These are phyloP conservation scores for Gossypium davidsonii DNA, from an alignment of 441 rosid genomes.

Conservation along the genomic window DNA sequence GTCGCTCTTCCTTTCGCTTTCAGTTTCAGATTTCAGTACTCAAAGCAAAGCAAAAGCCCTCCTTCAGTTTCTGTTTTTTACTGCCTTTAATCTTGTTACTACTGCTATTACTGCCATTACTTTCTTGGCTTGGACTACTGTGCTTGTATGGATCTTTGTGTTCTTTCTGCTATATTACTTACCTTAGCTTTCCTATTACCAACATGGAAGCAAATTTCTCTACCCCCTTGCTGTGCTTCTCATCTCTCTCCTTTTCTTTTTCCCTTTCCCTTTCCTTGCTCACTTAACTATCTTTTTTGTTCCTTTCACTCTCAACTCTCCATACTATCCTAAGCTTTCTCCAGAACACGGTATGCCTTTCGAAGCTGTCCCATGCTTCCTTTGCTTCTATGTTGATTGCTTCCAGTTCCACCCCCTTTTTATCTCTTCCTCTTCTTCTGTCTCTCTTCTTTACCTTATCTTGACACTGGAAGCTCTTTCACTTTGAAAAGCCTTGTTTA, in stretches of 20 bases:
- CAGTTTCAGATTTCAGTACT: constrained; percentile 16
- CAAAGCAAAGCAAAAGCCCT: constrained; percentile 5
- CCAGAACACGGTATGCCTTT: constrained; percentile 14
- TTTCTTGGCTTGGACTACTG: constrained; percentile 27
- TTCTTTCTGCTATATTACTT: constrained; percentile 18
- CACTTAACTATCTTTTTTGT: constrained; percentile 13
- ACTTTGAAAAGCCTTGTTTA: constrained; percentile 1
- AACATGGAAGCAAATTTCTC: constrained; percentile 13
- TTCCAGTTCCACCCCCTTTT: constrained; percentile 8
- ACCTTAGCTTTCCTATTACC: constrained; percentile 25
- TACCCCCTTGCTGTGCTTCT: constrained; percentile 5
- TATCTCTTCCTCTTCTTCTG: constrained; percentile 4
- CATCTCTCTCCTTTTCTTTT: constrained; percentile 12
- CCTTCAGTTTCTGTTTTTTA: constrained; percentile 14
- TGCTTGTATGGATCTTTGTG: constrained; percentile 27
- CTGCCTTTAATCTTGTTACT: constrained; percentile 21
- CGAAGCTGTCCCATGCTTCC: constrained; percentile 23
- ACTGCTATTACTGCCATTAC: constrained; percentile 14
- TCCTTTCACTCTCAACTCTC: not conserved
- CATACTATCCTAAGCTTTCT: constrained; percentile 1
- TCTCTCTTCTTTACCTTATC: constrained; percentile 3
- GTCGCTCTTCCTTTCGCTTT: constrained; percentile 36
- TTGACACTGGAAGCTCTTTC: not conserved
- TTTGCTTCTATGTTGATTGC: not conserved
- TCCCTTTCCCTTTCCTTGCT: constrained; percentile 13